phyloP scores from a whole-genome alignment of 768 basidiomycete species.

The Serendipita sp. region DNA sequence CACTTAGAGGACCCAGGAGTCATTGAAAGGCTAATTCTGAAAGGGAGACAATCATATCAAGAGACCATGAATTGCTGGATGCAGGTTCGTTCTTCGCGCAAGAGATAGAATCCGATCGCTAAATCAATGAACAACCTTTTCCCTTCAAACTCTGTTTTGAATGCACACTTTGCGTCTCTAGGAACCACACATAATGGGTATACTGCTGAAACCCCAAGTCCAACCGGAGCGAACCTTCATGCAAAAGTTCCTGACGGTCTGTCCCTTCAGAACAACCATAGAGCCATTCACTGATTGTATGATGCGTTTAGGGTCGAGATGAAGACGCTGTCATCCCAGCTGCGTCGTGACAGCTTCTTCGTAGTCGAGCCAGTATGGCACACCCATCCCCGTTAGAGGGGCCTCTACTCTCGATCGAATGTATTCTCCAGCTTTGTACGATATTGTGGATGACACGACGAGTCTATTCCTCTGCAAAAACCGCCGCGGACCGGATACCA shows the following conservation, averaged over 20 bases:
- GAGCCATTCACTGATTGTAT: too few species aligned
- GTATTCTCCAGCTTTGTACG: too few species aligned
- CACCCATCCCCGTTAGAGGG: too few species aligned
- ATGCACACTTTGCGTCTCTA: neutral
- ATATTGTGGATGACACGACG: too few species aligned
- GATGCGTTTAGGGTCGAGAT: neutral
- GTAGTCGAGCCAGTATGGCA: too few species aligned
- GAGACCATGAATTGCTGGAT: conserved; percentile 94
- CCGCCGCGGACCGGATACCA: too few species aligned
- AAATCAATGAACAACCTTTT: too few species aligned
- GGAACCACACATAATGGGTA: conserved; percentile 56
- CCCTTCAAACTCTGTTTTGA: too few species aligned
- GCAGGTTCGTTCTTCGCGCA: conserved; percentile 24
- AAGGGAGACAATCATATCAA: conserved; percentile 77
- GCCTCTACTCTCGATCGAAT: too few species aligned
- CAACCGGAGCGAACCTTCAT: conserved; percentile 44
- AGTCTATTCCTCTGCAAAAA: too few species aligned
- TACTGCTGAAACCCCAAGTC: conserved; percentile 34
- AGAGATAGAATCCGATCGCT: neutral
- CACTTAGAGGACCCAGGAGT: conserved; percentile 65
- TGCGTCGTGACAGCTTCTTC: neutral
- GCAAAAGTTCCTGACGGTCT: conserved; percentile 72
- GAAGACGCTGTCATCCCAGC: conserved; percentile 1
- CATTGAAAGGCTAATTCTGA: conserved; percentile 74
- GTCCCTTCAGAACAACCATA: conserved; percentile 14